A percentile compares a stretch with the other conserved stretches of the same genome.
These are phyloP conservation scores for Abrus precatorius DNA, from an alignment of 306 rosid species.

Conservation along the genomic window DNA sequence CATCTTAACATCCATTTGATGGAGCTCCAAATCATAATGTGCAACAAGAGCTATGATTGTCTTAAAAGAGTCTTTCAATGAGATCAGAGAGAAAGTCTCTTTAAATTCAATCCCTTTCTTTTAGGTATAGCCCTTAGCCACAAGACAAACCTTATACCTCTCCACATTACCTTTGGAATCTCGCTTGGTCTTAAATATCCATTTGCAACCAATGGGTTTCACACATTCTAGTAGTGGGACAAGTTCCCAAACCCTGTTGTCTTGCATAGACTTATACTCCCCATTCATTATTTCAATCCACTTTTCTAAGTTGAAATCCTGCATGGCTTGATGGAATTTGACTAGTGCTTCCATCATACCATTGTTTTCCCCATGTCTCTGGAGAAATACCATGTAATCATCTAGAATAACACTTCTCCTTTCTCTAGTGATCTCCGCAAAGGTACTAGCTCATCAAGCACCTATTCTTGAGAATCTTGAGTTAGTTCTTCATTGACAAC, in stretches of 20 bases:
- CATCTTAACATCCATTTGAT: no score
- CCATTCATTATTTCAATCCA: conserved; percentile 14
- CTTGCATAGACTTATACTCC: not conserved
- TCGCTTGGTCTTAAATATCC: not conserved
- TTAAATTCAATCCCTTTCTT: no score
- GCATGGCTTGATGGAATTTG: not conserved
- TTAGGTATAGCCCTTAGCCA: not conserved
- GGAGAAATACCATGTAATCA: not conserved
- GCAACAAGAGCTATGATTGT: no score
- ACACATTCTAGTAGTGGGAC: no score
- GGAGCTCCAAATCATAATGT: no score
- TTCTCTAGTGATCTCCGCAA: not conserved
- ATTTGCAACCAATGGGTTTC: no score
- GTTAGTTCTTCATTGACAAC: no score
- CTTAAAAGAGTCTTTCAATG: no score
- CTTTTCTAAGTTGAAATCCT: not conserved
- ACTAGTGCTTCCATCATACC: conserved; percentile 2
- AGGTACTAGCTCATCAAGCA: not conserved
- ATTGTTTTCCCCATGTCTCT: not conserved
- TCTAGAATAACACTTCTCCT: not conserved
- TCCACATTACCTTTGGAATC: not conserved
- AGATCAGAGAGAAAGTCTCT: no score
- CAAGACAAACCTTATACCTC: no score
- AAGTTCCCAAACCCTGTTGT: no score
- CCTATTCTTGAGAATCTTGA: not conserved